phyloP scores from a whole-genome alignment of 1,139 yeast species.

The Blastobotrys serpentis region DNA sequence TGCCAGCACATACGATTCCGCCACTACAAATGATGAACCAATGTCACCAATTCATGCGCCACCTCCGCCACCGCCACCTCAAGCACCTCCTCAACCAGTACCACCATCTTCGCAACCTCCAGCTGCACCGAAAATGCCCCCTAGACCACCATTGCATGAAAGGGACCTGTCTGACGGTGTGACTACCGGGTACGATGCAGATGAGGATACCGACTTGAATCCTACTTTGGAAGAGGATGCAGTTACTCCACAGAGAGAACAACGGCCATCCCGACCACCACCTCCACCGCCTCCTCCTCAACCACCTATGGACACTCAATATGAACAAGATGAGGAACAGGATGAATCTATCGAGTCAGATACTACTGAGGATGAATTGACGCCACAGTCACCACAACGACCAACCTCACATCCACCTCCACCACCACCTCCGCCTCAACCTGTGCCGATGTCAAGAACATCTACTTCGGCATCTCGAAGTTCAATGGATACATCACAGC shows the following conservation, averaged over 20 bases:
- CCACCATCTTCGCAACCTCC: constrained; percentile 13
- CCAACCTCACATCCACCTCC: constrained; percentile 25
- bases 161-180: constrained; percentile 30
- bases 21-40: constrained; percentile 11
- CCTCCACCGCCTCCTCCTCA: constrained; percentile 23
- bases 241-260: constrained; percentile 10
- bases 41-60: constrained; percentile 14
- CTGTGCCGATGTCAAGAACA: constrained; percentile 18
- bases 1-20: constrained; percentile 20
- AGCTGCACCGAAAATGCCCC: constrained; percentile 7
- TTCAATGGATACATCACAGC: constrained; percentile 9
- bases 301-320: constrained; percentile 28
- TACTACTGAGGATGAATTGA: constrained; percentile 9
- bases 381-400: constrained; percentile 21
- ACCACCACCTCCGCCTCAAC: constrained; percentile 23
- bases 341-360: constrained; percentile 1
- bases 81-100: constrained; percentile 18
- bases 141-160: constrained; percentile 1
- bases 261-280: constrained; percentile 7
- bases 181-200: constrained; percentile 52
- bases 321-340: too few species aligned
- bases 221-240: constrained; percentile 24
- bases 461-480: constrained; percentile 20
- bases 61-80: constrained; percentile 19
- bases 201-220: constrained; percentile 46